Conservation (phyloP, 768 basidiomycete genomes). For the Pisolithus sp. region DNA sequence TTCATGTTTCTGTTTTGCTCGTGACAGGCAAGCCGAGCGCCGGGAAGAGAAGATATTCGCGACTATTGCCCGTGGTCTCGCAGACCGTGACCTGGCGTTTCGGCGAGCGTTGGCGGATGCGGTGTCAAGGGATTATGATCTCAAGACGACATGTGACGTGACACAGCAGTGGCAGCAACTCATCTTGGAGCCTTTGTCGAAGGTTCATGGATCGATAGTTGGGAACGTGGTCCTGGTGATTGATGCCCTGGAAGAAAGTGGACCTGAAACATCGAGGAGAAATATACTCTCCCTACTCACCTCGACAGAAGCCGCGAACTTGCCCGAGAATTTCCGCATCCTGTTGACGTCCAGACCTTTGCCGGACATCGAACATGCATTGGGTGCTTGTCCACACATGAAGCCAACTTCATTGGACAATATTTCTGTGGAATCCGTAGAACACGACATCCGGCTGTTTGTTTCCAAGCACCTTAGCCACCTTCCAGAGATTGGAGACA, state of each 20-base stretch:
- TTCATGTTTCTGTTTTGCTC: too few relatives aligned
- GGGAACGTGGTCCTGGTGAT: background rate
- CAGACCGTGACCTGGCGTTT: background rate
- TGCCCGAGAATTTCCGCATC: background rate
- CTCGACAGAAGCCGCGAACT: background rate
- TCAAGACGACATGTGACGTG: background rate
- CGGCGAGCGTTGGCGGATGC: background rate
- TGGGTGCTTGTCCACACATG: background rate
- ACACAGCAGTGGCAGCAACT: background rate
- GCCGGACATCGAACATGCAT: background rate
- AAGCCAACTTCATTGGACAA: background rate
- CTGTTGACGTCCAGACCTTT: background rate
- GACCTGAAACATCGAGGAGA: background rate
- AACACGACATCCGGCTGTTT: background rate
- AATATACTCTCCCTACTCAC: background rate
- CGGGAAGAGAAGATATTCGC: too few relatives aligned
- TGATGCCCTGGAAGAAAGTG: background rate
- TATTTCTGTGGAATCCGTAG: background rate
- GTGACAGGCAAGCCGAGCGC: too few relatives aligned
- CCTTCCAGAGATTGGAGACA: background rate
- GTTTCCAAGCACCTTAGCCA: background rate
- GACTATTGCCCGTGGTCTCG: too few relatives aligned
- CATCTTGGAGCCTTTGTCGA: background rate
- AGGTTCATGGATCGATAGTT: background rate
- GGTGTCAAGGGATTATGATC: background rate